Evolutionary conservation across 2,329 filamentous ascomycete species (phyloP).

Genomic region (Corniculantispora saksenae): DNA sequence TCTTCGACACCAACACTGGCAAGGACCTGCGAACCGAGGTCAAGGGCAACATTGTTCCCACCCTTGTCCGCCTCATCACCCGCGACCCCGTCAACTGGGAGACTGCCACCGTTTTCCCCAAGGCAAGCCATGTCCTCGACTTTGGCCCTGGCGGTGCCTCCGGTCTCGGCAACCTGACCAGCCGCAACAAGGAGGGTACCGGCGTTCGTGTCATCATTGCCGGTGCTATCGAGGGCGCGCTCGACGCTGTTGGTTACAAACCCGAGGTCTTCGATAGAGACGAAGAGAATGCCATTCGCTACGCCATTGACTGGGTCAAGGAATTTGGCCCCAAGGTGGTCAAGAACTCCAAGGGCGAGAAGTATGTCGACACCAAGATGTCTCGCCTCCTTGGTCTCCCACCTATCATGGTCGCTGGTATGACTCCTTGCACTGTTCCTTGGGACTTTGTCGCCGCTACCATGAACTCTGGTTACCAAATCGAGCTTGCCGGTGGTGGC

Average conservation of each 20-base stretch:
- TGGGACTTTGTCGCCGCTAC: slow-evolving; percentile 92
- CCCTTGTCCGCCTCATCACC: slow-evolving; percentile 89
- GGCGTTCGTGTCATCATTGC: slow-evolving; percentile 95
- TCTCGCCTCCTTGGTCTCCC: slow-evolving; percentile 81
- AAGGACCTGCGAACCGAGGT: slow-evolving; percentile 74
- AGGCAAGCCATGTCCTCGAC: slow-evolving; percentile 91
- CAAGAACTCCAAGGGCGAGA: slow-evolving; percentile 84
- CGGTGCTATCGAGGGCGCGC: slow-evolving; percentile 87
- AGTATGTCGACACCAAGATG: slow-evolving; percentile 96
- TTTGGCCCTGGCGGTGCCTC: slow-evolving; percentile 97
- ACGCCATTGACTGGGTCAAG: slow-evolving; percentile 95
- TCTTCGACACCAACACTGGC: slow-evolving; percentile 88
- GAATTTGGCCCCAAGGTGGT: slow-evolving; percentile 92
- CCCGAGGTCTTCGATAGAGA: slow-evolving; percentile 96
- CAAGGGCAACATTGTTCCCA: slow-evolving; percentile 78
- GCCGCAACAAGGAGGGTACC: slow-evolving; percentile 98
- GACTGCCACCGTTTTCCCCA: slow-evolving; percentile 85
- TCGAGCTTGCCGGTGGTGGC: slow-evolving; percentile 85
- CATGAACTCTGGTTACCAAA: slow-evolving; percentile 94
- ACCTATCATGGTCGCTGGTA: slow-evolving; percentile 87
- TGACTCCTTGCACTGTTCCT: slow-evolving; percentile 87
- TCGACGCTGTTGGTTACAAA: slow-evolving; percentile 94
- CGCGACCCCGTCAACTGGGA: slow-evolving; percentile 96
- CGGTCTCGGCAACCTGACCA: slow-evolving; percentile 91
- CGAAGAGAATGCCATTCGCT: slow-evolving; percentile 90